Percentiles rank a stretch among this genome's conserved stretches.
Conservation (phyloP, 2,329 filamentous ascomycete genomes). For the Peltaster fructicola region DNA sequence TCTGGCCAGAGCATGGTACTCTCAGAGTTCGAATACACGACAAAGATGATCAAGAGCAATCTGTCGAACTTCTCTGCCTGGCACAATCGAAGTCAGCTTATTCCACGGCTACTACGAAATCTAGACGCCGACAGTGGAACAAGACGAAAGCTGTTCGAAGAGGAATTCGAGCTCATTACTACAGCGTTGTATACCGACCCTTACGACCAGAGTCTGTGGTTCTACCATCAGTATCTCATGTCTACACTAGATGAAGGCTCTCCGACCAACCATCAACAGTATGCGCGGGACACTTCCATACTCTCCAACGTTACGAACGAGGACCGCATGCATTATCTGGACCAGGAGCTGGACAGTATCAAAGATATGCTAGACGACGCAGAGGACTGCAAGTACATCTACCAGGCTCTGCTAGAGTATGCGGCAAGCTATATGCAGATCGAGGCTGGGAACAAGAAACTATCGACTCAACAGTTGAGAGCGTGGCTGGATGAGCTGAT, state of each 20-base stretch:
- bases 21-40: slow-evolving; percentile 75
- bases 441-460: slow-evolving; percentile 21
- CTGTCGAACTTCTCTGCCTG: slow-evolving; percentile 95
- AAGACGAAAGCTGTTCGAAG: slow-evolving; percentile 52
- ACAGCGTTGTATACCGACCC: slow-evolving; percentile 74
- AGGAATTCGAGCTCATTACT: slow-evolving; percentile 60
- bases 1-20: slow-evolving; percentile 41
- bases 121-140: slow-evolving; percentile 44
- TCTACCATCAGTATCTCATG: slow-evolving; percentile 83
- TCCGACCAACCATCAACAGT: slow-evolving; percentile 19
- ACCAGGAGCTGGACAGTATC: slow-evolving; percentile 56
- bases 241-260: slow-evolving; percentile 40
- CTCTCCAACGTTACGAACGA: slow-evolving; percentile 42
- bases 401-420: slow-evolving; percentile 68
- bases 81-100: slow-evolving; percentile 78
- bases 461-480: slow-evolving; percentile 28
- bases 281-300: slow-evolving; percentile 28
- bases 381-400: slow-evolving; percentile 69
- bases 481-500: slow-evolving; percentile 45
- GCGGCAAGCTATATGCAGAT: slow-evolving; percentile 42
- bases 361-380: slow-evolving; percentile 46
- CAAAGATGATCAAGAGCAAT: slow-evolving; percentile 66
- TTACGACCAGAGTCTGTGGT: slow-evolving; percentile 92
- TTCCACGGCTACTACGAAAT: slow-evolving; percentile 57
- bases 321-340: slow-evolving; percentile 49